Evolutionary conservation across 805 yeast genomes (phyloP).

Genomic region (Hanseniaspora guilliermondii): DNA sequence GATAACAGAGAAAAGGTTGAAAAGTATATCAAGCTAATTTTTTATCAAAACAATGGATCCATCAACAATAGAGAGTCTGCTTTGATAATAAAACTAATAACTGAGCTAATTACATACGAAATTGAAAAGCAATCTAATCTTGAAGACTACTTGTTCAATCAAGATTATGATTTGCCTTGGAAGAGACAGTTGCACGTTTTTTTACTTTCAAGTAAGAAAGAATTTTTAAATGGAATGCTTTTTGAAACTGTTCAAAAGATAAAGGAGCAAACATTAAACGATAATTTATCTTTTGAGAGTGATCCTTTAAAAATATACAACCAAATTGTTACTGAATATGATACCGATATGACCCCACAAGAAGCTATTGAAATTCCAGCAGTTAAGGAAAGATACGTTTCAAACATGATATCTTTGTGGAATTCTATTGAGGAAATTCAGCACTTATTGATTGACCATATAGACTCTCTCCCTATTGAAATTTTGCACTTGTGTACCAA

Average conservation of each 20-base stretch:
- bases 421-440: slow-evolving; percentile 55
- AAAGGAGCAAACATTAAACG: slow-evolving; percentile 21
- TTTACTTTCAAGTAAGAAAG: slow-evolving; percentile 29
- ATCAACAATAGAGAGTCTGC: slow-evolving; percentile 51
- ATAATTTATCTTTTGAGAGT: slow-evolving; percentile 54
- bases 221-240: slow-evolving; percentile 23
- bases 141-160: slow-evolving; percentile 21
- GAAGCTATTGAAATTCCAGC: slow-evolving; percentile 67
- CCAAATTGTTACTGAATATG: slow-evolving; percentile 28
- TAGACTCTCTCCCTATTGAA: slow-evolving; percentile 42
- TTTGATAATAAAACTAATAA: slow-evolving; percentile 48
- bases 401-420: slow-evolving; percentile 61
- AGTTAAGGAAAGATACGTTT: slow-evolving; percentile 58
- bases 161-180: slow-evolving; percentile 32
- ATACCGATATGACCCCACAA: slow-evolving; percentile 38
- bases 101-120: slow-evolving; percentile 34
- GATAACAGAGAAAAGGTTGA: slow-evolving; percentile 24
- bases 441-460: slow-evolving; percentile 35
- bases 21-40: slow-evolving; percentile 23
- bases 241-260: slow-evolving; percentile 31
- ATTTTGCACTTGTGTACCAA: slow-evolving; percentile 44
- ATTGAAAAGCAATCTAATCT: slow-evolving; percentile 23
- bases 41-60: slow-evolving; percentile 23
- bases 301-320: slow-evolving; percentile 56
- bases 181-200: slow-evolving; percentile 29